phyloP scores from a whole-genome alignment of 495 filamentous ascomycete genomes.

The Barbatosphaeria neglecta region DNA sequence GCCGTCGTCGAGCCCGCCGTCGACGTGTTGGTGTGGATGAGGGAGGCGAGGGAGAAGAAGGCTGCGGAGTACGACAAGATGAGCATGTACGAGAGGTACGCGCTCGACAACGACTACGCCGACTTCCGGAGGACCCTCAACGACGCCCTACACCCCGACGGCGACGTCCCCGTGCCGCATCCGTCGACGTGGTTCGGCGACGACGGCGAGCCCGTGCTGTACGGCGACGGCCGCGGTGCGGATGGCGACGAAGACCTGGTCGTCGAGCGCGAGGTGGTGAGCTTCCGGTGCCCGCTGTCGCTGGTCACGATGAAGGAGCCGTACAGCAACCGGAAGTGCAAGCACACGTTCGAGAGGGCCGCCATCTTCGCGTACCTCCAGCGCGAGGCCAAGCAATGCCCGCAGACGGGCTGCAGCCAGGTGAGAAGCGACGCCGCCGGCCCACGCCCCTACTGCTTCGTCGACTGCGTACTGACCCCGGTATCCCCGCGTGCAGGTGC shows the following conservation, averaged over 20 bases:
- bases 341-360: slow-evolving; percentile 67
- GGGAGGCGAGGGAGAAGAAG: slow-evolving; percentile 21
- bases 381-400: slow-evolving; percentile 21
- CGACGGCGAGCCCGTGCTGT: slow-evolving; percentile 30
- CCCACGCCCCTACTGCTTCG: background rate
- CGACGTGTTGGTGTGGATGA: slow-evolving; percentile 21
- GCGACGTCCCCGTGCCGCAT: slow-evolving; percentile 54
- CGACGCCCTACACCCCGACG: slow-evolving; percentile 56
- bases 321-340: slow-evolving; percentile 63
- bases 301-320: slow-evolving; percentile 62
- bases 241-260: slow-evolving; percentile 64
- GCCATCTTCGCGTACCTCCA: slow-evolving; percentile 58
- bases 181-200: slow-evolving; percentile 61
- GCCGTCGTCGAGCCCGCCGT: slow-evolving; percentile 6
- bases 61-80: slow-evolving; percentile 24
- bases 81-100: slow-evolving; percentile 45
- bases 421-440: slow-evolving; percentile 13
- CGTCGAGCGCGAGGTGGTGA: slow-evolving; percentile 55
- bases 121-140: slow-evolving; percentile 68
- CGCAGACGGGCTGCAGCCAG: slow-evolving; percentile 30
- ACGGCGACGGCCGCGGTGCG: slow-evolving; percentile 13
- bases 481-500: slow-evolving; percentile 15
- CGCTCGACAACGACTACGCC: slow-evolving; percentile 66
- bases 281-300: slow-evolving; percentile 73
- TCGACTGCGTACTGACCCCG: background rate